Evolutionary conservation across 805 yeast species (phyloP).

Genomic region (Ogataea philodendri): DNA sequence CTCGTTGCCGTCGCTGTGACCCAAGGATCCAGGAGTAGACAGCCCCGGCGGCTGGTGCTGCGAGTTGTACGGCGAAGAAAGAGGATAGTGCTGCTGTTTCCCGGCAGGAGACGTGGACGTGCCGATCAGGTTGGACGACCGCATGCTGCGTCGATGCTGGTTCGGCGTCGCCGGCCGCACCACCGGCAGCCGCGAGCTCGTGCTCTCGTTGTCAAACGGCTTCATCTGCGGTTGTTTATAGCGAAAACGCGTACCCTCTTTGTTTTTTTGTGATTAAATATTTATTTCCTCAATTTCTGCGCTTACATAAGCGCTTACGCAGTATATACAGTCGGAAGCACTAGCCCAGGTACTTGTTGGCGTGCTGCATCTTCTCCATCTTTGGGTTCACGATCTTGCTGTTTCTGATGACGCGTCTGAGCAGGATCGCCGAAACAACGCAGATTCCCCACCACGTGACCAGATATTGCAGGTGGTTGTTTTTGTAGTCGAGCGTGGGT

Average conservation of each 20-base stretch:
- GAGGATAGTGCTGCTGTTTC: slow-evolving; percentile 20
- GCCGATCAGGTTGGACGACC: slow-evolving; percentile 18
- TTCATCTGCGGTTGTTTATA: too few species aligned
- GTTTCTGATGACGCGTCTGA: slow-evolving; percentile 51
- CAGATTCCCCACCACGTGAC: slow-evolving; percentile 95
- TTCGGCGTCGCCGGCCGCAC: slow-evolving; percentile 25
- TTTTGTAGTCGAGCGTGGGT: slow-evolving; percentile 79
- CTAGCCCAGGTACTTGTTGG: slow-evolving; percentile 40
- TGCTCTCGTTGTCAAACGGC: slow-evolving; percentile 5
- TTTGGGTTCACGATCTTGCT: slow-evolving; percentile 37
- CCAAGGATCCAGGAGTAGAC: slow-evolving; percentile 17
- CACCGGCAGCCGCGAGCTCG: slow-evolving; percentile 18
- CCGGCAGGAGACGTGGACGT: slow-evolving; percentile 19
- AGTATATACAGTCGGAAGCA: slow-evolving; percentile 15
- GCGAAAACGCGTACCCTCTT: slow-evolving; percentile 5
- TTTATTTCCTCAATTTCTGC: too few species aligned
- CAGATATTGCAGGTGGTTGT: slow-evolving; percentile 88
- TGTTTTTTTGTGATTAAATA: too few species aligned
- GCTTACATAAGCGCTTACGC: slow-evolving; percentile 5
- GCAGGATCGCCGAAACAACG: slow-evolving; percentile 65
- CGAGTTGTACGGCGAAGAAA: slow-evolving; percentile 22
- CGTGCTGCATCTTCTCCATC: slow-evolving; percentile 49
- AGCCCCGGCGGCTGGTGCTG: slow-evolving; percentile 16
- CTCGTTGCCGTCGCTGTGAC: slow-evolving; percentile 8
- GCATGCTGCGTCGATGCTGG: slow-evolving; percentile 13